A percentile compares a stretch with the other conserved stretches of the same genome.
Evolutionary conservation across 108 stramenopile species (phyloP).

Genomic region (Fistulifera pelliculosa): DNA sequence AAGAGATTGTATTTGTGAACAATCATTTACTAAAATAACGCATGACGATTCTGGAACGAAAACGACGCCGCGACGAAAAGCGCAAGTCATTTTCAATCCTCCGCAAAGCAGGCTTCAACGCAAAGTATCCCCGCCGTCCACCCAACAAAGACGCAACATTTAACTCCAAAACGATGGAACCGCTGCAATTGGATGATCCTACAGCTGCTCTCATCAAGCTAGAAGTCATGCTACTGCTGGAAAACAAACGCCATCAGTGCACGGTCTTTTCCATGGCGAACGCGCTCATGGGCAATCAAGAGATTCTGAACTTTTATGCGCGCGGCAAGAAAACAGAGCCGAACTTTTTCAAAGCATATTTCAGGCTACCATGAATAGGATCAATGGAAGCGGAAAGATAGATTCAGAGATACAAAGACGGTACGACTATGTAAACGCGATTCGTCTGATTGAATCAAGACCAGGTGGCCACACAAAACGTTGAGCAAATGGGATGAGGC

Average conservation of each 20-base stretch:
- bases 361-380: background rate
- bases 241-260: slow-evolving; percentile 5
- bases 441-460: slow-evolving; percentile 14
- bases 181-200: too few species aligned
- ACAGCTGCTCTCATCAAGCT: slow-evolving; percentile 4
- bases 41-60: too few species aligned
- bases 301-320: slow-evolving; percentile 4
- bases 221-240: slow-evolving; percentile 7
- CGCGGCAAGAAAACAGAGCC: background rate
- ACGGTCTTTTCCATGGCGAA: slow-evolving; percentile 14
- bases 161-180: too few species aligned
- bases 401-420: background rate
- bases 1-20: too few species aligned
- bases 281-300: slow-evolving; percentile 13
- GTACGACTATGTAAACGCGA: slow-evolving; percentile 19
- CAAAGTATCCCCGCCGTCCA: too few species aligned
- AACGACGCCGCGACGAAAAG: too few species aligned
- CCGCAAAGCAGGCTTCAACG: too few species aligned
- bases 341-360: background rate
- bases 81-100: too few species aligned
- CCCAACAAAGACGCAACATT: too few species aligned
- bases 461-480: slow-evolving; percentile 9
- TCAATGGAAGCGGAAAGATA: too few species aligned
- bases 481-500: slow-evolving; percentile 32
- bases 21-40: too few species aligned